Evolutionary conservation across 140 eudicot genomes (phyloP), one percentile per base, ranked within the genome.

Genomic region (Bidens hawaiensis): DNA sequence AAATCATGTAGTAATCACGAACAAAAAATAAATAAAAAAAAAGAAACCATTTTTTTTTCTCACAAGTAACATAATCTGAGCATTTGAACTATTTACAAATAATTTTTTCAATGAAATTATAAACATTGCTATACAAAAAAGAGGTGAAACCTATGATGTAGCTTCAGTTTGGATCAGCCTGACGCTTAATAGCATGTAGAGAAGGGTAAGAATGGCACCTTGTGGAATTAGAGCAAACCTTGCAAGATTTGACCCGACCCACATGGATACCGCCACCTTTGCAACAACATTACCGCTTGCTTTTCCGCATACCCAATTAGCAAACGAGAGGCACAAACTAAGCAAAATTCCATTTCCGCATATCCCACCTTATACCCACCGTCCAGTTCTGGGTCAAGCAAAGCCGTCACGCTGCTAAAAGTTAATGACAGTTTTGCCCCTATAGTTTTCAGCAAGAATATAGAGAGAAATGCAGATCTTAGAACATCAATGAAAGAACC

Each of bases 291-390:
- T 77, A 59, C 97, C 87, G 69, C 96, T 90, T 18, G 82, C 75
- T 78, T 90, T 90, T 3, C 97, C 97, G 48, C 89, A 90, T 67
- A 88, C 88, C 97, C 96, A 90, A 70, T 82, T 82, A 23, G 91
- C 94, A 82, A 90, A 82, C 16, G 96, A 79, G 48, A 90, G 96
- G 71, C 86, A 84, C 74, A 90, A 36, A 0, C 86, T 71, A 12
- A 90, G 91, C 70, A 87, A 55, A 80, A 90, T 42, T 21, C 97
- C 97, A 16, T 65, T 81, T 65, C 67, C 47, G 71, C 23, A 59
- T 84, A 82, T n/a, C 90, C 97, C 11, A 62, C 75, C 72, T 87
- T 90, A 31, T 90, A 90, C n/a, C 97, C 97, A 17, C 67, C 17
- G 26, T 90, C 97, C 76, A 87, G 52, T 45, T 87, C 75, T 4